Percentiles rank a stretch among this genome's conserved stretches.
Conservation (phyloP, 106 monocot species). For the Alisma plantagoaquatica region DNA sequence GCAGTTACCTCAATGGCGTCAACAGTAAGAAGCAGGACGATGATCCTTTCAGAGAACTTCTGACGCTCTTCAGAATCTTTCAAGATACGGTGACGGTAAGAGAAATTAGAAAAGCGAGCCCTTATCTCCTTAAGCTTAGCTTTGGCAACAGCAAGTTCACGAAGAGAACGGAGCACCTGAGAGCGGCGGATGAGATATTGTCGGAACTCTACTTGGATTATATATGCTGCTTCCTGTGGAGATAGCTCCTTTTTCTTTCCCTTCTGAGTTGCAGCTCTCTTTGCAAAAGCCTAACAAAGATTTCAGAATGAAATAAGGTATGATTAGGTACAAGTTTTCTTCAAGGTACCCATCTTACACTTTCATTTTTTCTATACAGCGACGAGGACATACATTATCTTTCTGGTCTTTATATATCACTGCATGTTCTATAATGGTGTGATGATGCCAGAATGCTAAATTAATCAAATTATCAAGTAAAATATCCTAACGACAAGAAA, state of each 20-base stretch:
- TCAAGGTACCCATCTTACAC: too few relatives aligned
- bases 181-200: conserved; percentile 57
- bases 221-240: conserved; percentile 70
- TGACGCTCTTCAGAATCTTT: conserved; percentile 74
- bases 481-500: too few relatives aligned
- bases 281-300: conserved; percentile 59
- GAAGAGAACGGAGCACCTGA: conserved; percentile 59
- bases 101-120: conserved; percentile 67
- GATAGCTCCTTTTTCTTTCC: conserved; percentile 79
- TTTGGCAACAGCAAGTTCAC: conserved; percentile 81
- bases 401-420: too few relatives aligned
- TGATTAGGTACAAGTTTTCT: too few relatives aligned
- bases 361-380: too few relatives aligned
- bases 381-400: too few relatives aligned
- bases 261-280: conserved; percentile 29
- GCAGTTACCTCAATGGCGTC: conserved; percentile 91
- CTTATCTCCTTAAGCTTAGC: conserved; percentile 90
- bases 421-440: too few relatives aligned
- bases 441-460: too few relatives aligned
- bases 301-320: background rate
- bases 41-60: conserved; percentile 88
- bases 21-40: conserved; percentile 79
- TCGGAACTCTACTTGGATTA: conserved; percentile 75
- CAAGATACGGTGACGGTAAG: conserved; percentile 53
- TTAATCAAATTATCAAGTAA: too few relatives aligned